Conservation (phyloP, 176 grass and related monocot species). For the Otatea glauca region DNA sequence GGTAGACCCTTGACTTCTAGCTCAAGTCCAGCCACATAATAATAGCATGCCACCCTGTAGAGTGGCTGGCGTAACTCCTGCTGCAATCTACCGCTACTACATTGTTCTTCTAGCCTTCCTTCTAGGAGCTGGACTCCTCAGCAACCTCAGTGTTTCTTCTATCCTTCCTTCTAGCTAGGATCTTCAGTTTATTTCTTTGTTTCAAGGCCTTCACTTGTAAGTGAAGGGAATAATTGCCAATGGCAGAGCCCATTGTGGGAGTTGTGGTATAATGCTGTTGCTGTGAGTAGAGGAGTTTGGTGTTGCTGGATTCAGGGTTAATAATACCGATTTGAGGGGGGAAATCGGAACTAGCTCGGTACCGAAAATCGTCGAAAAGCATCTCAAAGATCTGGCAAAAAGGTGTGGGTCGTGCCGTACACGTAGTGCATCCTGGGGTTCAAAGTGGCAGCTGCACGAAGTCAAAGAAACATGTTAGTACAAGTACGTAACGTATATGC, state of each 20-base stretch:
- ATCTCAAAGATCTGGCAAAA: too few species aligned
- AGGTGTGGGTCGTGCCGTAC: too few species aligned
- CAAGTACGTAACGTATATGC: too few species aligned
- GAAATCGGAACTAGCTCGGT: too few species aligned
- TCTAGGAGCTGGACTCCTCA: neutral
- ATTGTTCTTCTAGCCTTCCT: neutral
- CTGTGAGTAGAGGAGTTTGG: slow-evolving; percentile 27
- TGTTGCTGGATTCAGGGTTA: neutral
- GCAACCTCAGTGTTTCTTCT: neutral
- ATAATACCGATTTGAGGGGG: too few species aligned
- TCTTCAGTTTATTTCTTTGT: slow-evolving; percentile 22
- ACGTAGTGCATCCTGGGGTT: too few species aligned
- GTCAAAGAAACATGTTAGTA: too few species aligned
- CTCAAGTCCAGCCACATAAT: neutral
- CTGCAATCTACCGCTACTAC: neutral
- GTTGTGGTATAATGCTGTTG: slow-evolving; percentile 31
- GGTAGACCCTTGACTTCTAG: neutral
- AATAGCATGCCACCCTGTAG: neutral
- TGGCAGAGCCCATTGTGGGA: slow-evolving; percentile 21
- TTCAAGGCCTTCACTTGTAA: slow-evolving; percentile 32
- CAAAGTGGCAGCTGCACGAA: too few species aligned
- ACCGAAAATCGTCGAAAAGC: too few species aligned
- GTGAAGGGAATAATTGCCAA: slow-evolving; percentile 15
- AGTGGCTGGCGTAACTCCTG: neutral
- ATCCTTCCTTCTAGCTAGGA: neutral